phyloP scores from a whole-genome alignment of 1,284 basidiomycete genomes.

The Moesziomyces sp. region DNA sequence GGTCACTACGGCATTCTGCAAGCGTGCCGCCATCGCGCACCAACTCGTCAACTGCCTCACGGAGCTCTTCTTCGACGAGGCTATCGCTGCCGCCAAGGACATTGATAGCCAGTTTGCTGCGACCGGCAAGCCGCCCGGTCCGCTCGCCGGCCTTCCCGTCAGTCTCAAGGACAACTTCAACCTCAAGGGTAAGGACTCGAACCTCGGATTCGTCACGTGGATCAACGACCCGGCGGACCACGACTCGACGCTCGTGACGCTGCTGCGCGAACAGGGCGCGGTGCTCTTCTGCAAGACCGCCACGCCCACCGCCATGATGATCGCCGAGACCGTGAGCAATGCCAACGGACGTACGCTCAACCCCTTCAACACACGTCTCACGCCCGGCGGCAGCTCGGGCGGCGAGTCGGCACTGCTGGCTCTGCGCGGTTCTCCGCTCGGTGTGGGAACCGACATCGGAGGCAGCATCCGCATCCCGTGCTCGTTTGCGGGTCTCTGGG shows the following conservation, averaged over 20 bases:
- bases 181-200: slow-evolving; percentile 37
- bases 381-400: slow-evolving; percentile 51
- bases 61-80: slow-evolving; percentile 44
- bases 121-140: slow-evolving; percentile 18
- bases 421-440: slow-evolving; percentile 39
- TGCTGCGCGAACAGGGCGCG: slow-evolving; percentile 37
- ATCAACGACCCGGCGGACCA: slow-evolving; percentile 31
- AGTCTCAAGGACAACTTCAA: slow-evolving; percentile 51
- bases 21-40: slow-evolving; percentile 51
- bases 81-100: slow-evolving; percentile 27
- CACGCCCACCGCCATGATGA: slow-evolving; percentile 51
- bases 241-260: slow-evolving; percentile 41
- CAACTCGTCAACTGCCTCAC: slow-evolving; percentile 52
- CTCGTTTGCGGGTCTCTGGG: slow-evolving; percentile 42
- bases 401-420: slow-evolving; percentile 54
- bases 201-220: slow-evolving; percentile 45
- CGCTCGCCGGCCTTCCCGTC: slow-evolving; percentile 40
- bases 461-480: slow-evolving; percentile 52
- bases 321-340: slow-evolving; percentile 46
- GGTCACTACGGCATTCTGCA: slow-evolving; percentile 47
- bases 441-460: slow-evolving; percentile 54
- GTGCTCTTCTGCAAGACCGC: slow-evolving; percentile 52
- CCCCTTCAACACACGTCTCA: slow-evolving; percentile 34
- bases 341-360: slow-evolving; percentile 44
- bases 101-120: slow-evolving; percentile 15